Evolutionary conservation across 2,329 filamentous ascomycete genomes (phyloP).

Genomic region (Pochonia chlamydosporia): DNA sequence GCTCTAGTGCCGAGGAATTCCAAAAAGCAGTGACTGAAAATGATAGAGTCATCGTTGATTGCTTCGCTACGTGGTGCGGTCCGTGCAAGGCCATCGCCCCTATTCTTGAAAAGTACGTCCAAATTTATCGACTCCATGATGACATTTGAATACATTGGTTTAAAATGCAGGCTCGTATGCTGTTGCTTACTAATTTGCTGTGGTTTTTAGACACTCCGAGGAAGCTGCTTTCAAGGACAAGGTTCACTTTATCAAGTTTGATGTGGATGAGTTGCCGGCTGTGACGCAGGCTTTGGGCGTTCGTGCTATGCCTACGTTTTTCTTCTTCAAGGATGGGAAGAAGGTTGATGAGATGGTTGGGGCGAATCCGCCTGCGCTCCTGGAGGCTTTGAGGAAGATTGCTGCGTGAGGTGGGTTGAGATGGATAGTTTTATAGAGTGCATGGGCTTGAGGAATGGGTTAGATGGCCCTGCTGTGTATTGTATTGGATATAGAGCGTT

Average conservation of each 20-base stretch:
- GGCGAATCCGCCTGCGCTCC: slow-evolving; percentile 67
- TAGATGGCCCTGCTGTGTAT: neutral
- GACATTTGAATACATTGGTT: neutral
- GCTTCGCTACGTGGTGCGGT: slow-evolving; percentile 85
- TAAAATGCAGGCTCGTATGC: neutral
- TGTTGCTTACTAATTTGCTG: neutral
- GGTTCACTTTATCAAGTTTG: slow-evolving; percentile 77
- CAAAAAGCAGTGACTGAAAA: slow-evolving; percentile 42
- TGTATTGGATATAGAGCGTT: neutral
- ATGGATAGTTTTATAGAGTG: no score
- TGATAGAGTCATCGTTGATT: slow-evolving; percentile 72
- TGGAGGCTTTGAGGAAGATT: slow-evolving; percentile 12
- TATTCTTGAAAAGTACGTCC: slow-evolving; percentile 38
- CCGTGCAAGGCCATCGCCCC: slow-evolving; percentile 89
- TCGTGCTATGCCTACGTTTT: slow-evolving; percentile 88
- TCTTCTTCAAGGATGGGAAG: slow-evolving; percentile 73
- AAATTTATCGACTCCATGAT: neutral
- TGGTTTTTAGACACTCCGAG: slow-evolving; percentile 16
- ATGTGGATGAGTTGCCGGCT: slow-evolving; percentile 75
- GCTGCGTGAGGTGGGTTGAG: neutral
- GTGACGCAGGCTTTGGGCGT: slow-evolving; percentile 72
- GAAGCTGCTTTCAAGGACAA: slow-evolving; percentile 47
- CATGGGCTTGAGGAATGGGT: no score
- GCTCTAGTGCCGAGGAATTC: slow-evolving; percentile 53
- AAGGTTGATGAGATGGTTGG: slow-evolving; percentile 70